phyloP scores from a whole-genome alignment of 1,139 yeast species.

The Blastobotrys aristatus region DNA sequence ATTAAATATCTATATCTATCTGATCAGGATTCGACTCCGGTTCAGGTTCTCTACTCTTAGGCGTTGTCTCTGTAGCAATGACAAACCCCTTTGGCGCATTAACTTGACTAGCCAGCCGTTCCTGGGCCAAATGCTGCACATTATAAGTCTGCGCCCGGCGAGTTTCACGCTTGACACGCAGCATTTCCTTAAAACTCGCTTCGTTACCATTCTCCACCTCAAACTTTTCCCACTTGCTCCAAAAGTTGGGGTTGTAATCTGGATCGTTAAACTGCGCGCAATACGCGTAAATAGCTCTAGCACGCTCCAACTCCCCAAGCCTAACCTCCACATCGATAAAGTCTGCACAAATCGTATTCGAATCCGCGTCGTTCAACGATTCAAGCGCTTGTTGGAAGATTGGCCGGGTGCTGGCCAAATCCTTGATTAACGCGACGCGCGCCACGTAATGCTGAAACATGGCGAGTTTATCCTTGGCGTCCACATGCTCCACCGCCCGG shows the following conservation, averaged over 20 bases:
- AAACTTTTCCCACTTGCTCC: constrained; percentile 69
- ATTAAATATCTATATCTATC: constrained; percentile 54
- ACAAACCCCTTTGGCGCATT: constrained; percentile 55
- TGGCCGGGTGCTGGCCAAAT: constrained; percentile 37
- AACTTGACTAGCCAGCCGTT: constrained; percentile 23
- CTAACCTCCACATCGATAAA: constrained; percentile 49
- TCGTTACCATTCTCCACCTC: constrained; percentile 71
- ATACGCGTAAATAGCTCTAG: constrained; percentile 51
- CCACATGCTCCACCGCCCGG: constrained; percentile 39
- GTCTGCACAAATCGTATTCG: constrained; percentile 33
- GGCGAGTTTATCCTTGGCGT: constrained; percentile 33
- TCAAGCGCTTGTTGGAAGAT: constrained; percentile 44
- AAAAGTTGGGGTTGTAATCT: constrained; percentile 33
- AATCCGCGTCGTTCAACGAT: constrained; percentile 35
- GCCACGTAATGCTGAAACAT: constrained; percentile 35
- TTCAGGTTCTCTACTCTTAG: constrained; percentile 15
- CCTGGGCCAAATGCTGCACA: constrained; percentile 31
- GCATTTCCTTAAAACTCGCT: constrained; percentile 67
- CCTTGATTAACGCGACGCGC: constrained; percentile 34
- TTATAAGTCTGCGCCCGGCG: constrained; percentile 39
- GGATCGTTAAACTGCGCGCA: constrained; percentile 48
- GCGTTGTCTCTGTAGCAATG: constrained; percentile 33
- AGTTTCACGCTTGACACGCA: constrained; percentile 56
- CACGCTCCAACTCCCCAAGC: constrained; percentile 50
- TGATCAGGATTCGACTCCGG: constrained; percentile 76